Evolutionary conservation across 2,329 filamentous ascomycete genomes (phyloP), one percentile per base, ranked within the genome.

Genomic region (Stemphylium lycopersici): DNA sequence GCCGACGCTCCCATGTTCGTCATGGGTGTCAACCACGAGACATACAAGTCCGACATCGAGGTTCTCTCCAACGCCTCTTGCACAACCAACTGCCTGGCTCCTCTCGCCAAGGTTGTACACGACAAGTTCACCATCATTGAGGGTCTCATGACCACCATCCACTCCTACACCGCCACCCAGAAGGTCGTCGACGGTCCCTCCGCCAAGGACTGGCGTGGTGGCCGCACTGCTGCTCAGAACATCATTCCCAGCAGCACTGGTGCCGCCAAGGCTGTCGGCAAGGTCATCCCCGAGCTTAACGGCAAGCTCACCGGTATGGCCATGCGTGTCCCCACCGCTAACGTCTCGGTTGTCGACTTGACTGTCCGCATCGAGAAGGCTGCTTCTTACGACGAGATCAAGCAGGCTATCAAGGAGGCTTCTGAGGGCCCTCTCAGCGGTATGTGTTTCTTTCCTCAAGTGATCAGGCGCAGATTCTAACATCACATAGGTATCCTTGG

Each of bases 281-380:
- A 99, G 90, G 95, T 98, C 84, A 98, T 98, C 76, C 95, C 95
- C 72, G 83, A 87, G 71, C 88, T 99, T 70, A 98, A 98, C 84
- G 95, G 95, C 87, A 99, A 99, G 89, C 91, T 98, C 69, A 99
- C 95, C 68, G 95, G 95, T 84, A 98, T 99, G 95, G 87, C 95
- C 75, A 95, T 99, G 90, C 95, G 95, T 90, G 93, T 99, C 56
- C 95, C 95, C 70, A 98, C 95, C 70, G 81, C 91, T 85, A 98
- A 99, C 86, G 95, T 99, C 80, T 99, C 95, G 72, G 95, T 98
- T 79, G 95, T 99, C 76, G 95, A 99, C 82, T 83, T 99, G 78
- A 99, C 95, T 75, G 87, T 82, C 86, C 93, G 93, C 75, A 84
- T 96, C 71, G 90, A 96, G 87, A 98, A 97, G 89, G 81, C 81